Evolutionary conservation across 1,284 basidiomycete genomes (phyloP).

Genomic region (Ganoderma lucidum): DNA sequence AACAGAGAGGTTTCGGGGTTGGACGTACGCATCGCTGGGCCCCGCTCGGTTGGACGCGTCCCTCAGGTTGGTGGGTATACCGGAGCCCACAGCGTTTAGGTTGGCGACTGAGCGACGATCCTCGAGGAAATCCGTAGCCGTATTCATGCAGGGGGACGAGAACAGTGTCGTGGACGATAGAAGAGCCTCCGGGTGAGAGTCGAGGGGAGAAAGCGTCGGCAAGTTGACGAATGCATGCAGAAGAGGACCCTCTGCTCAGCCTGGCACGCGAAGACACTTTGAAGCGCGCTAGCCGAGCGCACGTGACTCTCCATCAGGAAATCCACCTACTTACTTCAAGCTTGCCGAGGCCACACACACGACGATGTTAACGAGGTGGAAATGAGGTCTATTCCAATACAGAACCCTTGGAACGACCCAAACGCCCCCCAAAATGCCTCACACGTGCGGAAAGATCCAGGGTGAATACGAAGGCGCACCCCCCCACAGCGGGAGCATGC

Average conservation of each 20-base stretch:
- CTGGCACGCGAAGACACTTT: background rate
- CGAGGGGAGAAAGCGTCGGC: background rate
- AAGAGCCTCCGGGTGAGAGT: background rate
- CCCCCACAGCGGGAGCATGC: background rate
- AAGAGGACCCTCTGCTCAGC: constrained; percentile 6
- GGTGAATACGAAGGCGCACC: background rate
- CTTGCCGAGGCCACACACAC: background rate
- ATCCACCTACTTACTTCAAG: background rate
- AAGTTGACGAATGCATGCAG: constrained; percentile 18
- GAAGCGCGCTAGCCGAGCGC: constrained; percentile 3
- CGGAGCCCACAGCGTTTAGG: constrained; percentile 11
- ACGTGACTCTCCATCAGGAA: constrained; percentile 17
- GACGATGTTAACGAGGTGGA: background rate
- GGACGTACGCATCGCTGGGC: background rate
- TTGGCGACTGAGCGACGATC: constrained; percentile 10
- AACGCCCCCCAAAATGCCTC: background rate
- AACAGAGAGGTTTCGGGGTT: background rate
- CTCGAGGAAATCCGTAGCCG: background rate
- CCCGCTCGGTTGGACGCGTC: constrained; percentile 1
- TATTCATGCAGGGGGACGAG: constrained; percentile 4
- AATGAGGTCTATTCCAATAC: constrained; percentile 16
- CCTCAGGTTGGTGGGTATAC: constrained; percentile 1
- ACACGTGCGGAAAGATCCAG: background rate
- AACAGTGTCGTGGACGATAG: too few species aligned
- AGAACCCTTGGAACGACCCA: background rate